A percentile compares a stretch with the other conserved stretches of the same genome.
Evolutionary conservation across 768 basidiomycete species (phyloP).

Genomic region (Tulasnella sp.): DNA sequence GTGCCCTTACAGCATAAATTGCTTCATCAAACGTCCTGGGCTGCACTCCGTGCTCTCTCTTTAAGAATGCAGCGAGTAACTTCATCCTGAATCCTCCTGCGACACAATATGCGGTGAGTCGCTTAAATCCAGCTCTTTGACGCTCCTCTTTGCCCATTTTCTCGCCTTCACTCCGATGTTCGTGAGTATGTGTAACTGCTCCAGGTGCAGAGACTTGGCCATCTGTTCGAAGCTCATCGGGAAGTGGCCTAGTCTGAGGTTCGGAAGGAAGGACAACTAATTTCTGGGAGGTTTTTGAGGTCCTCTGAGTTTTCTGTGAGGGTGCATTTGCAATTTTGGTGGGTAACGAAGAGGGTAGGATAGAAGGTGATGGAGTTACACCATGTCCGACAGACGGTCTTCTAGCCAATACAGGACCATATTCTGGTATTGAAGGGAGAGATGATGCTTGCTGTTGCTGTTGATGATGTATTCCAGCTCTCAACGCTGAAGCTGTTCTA

Average conservation of each 20-base stretch:
- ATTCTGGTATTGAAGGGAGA: background rate
- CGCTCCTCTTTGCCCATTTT: constrained; percentile 80
- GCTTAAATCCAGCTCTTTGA: constrained; percentile 62
- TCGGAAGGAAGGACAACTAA: constrained; percentile 83
- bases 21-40: constrained; percentile 88
- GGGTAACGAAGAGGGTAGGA: background rate
- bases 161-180: constrained; percentile 76
- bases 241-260: constrained; percentile 66
- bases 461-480: background rate
- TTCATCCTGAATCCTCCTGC: constrained; percentile 80
- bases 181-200: constrained; percentile 41
- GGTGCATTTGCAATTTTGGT: constrained; percentile 5
- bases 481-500: background rate
- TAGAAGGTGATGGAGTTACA: background rate
- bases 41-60: constrained; percentile 82
- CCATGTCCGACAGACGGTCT: background rate
- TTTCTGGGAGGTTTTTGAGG: constrained; percentile 83
- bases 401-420: background rate
- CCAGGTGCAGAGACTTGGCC: constrained; percentile 24
- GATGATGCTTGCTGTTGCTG: background rate
- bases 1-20: constrained; percentile 76
- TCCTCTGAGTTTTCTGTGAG: constrained; percentile 55
- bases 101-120: constrained; percentile 82
- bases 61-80: constrained; percentile 68
- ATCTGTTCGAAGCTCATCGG: constrained; percentile 38